Evolutionary conservation across 768 basidiomycete species (phyloP).

Genomic region (Hygrophoropsis aurantiaca): DNA sequence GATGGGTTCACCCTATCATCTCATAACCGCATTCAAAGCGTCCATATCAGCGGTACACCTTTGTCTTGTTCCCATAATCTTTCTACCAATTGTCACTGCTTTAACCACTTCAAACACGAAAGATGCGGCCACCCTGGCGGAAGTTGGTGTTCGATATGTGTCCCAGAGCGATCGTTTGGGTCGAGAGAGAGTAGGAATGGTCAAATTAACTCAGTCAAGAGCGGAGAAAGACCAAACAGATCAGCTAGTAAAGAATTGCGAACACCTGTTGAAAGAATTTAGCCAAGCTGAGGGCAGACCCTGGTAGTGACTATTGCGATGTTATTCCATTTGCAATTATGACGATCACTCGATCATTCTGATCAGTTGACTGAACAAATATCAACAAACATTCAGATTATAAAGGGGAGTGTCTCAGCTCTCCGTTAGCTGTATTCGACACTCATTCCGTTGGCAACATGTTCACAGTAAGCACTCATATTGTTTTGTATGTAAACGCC

Average conservation of each 20-base stretch:
- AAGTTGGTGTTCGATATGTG: constrained; percentile 43
- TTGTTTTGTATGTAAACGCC: too few species aligned
- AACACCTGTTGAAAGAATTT: constrained; percentile 47
- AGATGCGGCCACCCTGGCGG: constrained; percentile 13
- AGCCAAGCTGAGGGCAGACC: constrained; percentile 28
- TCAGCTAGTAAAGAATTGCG: constrained; percentile 54
- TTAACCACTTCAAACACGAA: constrained; percentile 8
- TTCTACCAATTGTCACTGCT: constrained; percentile 38
- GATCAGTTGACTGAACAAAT: too few species aligned
- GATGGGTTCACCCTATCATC: constrained; percentile 66
- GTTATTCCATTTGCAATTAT: too few species aligned
- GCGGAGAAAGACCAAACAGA: constrained; percentile 46
- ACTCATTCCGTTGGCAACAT: too few species aligned
- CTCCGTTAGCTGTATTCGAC: too few species aligned
- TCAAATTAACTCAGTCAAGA: constrained; percentile 51
- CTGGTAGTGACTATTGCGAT: too few species aligned
- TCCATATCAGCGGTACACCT: constrained; percentile 68
- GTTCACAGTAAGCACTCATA: too few species aligned
- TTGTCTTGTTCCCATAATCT: constrained; percentile 55
- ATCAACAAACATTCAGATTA: too few species aligned
- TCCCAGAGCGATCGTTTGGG: constrained; percentile 62
- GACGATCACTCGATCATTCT: too few species aligned
- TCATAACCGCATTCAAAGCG: constrained; percentile 60
- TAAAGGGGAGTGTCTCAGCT: too few species aligned
- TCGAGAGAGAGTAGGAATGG: constrained; percentile 46